phyloP scores from a whole-genome alignment of 225 moss, liverwort and hornwort species.

The Bryoerythrophyllum caledonicum region DNA sequence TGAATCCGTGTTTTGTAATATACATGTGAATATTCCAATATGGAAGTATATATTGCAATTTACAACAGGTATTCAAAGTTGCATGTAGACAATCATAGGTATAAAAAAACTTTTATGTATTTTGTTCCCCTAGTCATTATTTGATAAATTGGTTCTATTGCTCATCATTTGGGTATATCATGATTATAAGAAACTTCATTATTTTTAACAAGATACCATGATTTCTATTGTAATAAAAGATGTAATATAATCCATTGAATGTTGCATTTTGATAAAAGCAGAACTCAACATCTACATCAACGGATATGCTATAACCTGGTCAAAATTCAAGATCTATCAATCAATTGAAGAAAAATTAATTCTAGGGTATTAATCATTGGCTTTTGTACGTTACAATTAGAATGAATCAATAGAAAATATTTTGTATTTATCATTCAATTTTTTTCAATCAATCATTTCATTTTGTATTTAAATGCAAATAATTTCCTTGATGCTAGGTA shows the following conservation, averaged over 20 bases:
- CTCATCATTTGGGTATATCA: neutral
- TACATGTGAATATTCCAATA: neutral
- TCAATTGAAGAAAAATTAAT: neutral
- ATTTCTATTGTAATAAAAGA: neutral
- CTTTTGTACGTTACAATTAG: neutral
- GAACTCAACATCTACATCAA: neutral
- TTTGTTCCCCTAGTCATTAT: neutral
- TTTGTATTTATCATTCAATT: neutral
- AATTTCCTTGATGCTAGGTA: constrained; percentile 1
- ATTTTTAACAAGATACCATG: no score
- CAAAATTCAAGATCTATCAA: neutral
- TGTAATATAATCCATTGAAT: fast-evolving
- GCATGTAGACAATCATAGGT: neutral
- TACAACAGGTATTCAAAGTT: neutral
- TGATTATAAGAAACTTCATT: no score
- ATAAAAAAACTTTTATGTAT: neutral
- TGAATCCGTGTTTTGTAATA: neutral
- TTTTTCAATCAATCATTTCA: neutral
- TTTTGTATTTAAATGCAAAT: neutral
- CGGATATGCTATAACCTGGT: no score
- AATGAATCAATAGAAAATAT: neutral
- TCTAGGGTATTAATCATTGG: neutral
- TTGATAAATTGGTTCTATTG: neutral
- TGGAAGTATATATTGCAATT: neutral
- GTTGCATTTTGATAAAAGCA: neutral